Base-by-base conservation (phyloP, 2,329 filamentous ascomycete species). In the Cladophialophora immunda region DNA sequence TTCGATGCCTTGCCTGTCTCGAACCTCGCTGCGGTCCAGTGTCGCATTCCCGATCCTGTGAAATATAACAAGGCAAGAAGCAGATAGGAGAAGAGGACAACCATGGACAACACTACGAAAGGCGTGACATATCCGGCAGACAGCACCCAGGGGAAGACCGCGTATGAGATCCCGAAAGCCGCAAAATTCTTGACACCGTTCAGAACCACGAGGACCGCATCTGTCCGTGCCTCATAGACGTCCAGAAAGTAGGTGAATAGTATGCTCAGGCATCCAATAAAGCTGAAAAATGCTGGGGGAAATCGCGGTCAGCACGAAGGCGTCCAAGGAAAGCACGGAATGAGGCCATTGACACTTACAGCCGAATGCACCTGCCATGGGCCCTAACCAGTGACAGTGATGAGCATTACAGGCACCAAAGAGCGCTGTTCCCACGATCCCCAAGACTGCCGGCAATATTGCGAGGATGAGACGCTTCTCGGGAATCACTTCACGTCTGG, bases 151-250 rank as follows among this genome's bases (percentile, higher is more conserved):
- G 58, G 58, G 22, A 61, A 53, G 25, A 61, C 41, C 17, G 58
- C 58, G n/a, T 61, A 61, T 4, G 41, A 27, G 58, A 61, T 61
- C 27, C 41, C 58, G 17, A 61, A 61, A 22, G 25, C 22, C 11
- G 58, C 58, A 34, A 61, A 29, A 22, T 61, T 61, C 45, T 61
- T 61, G 27, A 61, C 32, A 19, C 58, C 45, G 58, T 61, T 52
- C 36, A 61, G 50, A 8, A 61, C 34, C 3, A 61, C 58, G 1
- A 61, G 25, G n/a, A 61, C 58, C 22, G 58, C 41, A 13, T 61
- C 58, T 4, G 41, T 61, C 17, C 58, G 41, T 15, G 45, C 58
- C 27, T 61, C 58, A n/a, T 61, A 61, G n/a, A 61, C 45, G 25
- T 61, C 58, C 19, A 61, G 41, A 32, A 52, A 27, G 47, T 61